Conservation (phyloP, 495 filamentous ascomycete species). For the Umbilicaria muhlenbergii region DNA sequence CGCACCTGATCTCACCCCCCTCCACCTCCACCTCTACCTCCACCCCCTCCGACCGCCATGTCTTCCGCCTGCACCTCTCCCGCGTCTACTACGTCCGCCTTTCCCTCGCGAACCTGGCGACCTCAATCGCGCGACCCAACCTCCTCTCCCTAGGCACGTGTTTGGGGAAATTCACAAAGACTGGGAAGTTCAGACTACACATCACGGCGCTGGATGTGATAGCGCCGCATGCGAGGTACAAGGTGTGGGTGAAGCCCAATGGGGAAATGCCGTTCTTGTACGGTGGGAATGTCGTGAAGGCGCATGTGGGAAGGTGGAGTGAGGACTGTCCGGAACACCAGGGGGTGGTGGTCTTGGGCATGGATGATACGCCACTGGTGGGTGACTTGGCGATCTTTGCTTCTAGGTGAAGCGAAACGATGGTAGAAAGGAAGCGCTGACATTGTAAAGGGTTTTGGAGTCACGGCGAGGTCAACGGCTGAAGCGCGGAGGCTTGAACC, state of each 20-base stretch:
- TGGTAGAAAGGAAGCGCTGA: neutral
- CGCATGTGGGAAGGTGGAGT: constrained; percentile 75
- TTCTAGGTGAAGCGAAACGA: neutral
- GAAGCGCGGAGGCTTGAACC: constrained; percentile 73
- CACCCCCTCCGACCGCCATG: constrained; percentile 49
- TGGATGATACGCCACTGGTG: constrained; percentile 35
- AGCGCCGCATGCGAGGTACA: constrained; percentile 76
- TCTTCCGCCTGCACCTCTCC: constrained; percentile 66
- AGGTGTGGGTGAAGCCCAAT: constrained; percentile 90
- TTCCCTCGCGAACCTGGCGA: constrained; percentile 80
- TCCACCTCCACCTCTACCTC: constrained; percentile 49
- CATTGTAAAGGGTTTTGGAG: constrained; percentile 50
- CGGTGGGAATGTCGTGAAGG: constrained; percentile 77
- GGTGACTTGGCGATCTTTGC: constrained; percentile 8
- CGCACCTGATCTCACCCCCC: constrained; percentile 59
- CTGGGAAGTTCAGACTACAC: constrained; percentile 73
- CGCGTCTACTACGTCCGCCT: constrained; percentile 84
- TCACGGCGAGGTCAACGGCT: constrained; percentile 66
- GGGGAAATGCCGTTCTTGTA: constrained; percentile 93
- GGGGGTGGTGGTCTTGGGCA: constrained; percentile 26
- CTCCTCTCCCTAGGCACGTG: constrained; percentile 78
- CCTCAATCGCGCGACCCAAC: constrained; percentile 58
- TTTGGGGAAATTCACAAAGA: constrained; percentile 83
- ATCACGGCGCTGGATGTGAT: constrained; percentile 77
- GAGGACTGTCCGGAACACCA: constrained; percentile 54